Evolutionary conservation across 208 protist genomes (phyloP).

Genomic region (Trypanosoma mega): DNA sequence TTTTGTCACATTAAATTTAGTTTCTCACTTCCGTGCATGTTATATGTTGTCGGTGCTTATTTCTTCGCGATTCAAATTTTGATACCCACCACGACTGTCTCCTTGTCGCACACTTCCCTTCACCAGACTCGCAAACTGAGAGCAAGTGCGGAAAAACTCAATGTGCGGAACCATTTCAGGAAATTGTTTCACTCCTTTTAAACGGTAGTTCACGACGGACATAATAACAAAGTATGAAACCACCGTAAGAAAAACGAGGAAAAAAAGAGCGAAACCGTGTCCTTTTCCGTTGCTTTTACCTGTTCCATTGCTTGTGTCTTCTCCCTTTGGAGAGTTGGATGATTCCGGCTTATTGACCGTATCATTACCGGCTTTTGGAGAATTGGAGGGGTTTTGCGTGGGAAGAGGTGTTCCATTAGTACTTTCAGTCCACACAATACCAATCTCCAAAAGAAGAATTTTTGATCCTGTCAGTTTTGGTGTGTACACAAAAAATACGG

Average conservation of each 20-base stretch:
- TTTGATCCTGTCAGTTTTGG: constrained; percentile 1
- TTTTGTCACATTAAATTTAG: neutral
- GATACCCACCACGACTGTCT: constrained; percentile 21
- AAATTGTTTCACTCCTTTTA: constrained; percentile 52
- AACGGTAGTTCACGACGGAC: constrained; percentile 60
- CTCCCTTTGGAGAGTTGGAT: neutral
- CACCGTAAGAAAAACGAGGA: constrained; percentile 29
- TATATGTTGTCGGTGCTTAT: constrained; percentile 30
- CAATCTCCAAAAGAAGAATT: constrained; percentile 1
- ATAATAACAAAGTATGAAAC: constrained; percentile 42
- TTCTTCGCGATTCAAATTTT: constrained; percentile 17
- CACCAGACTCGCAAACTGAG: constrained; percentile 13
- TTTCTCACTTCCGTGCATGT: neutral
- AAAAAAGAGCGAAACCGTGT: constrained; percentile 11
- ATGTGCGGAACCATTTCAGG: constrained; percentile 76
- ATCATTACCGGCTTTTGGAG: no score
- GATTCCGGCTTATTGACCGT: no score
- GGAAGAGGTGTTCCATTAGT: neutral
- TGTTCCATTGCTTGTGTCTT: constrained; percentile 19
- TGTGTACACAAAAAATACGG: constrained; percentile 19
- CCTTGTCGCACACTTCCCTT: constrained; percentile 3
- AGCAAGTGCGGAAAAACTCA: constrained; percentile 32
- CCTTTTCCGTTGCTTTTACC: neutral
- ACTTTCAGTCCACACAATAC: constrained; percentile 15
- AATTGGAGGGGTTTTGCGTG: no score